These are phyloP conservation scores for Plasmodium chabaudi DNA, from an alignment of 169 alveolate genomes.

Conservation along the genomic window DNA sequence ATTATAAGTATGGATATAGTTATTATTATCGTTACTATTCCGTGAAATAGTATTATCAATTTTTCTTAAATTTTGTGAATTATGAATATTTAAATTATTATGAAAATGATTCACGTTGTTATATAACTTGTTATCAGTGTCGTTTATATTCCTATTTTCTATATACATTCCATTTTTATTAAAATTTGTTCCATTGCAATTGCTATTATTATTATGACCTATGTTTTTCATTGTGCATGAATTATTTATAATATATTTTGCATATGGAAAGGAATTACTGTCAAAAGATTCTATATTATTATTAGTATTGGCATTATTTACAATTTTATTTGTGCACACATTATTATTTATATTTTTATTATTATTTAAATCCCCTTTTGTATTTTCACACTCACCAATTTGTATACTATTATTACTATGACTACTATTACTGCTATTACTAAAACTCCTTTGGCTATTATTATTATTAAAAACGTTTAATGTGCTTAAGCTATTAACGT, in stretches of 20 bases:
- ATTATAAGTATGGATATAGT: background rate
- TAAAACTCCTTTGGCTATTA: background rate
- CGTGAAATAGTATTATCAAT: background rate
- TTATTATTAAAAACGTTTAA: background rate
- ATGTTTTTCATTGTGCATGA: background rate
- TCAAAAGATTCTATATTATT: background rate
- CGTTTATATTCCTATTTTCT: background rate
- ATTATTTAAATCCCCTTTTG: background rate
- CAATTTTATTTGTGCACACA: background rate
- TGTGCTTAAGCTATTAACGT: background rate
- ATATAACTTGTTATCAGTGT: background rate
- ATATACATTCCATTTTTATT: background rate
- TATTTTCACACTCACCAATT: background rate
- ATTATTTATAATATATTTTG: background rate
- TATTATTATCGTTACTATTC: background rate
- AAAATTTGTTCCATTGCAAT: background rate
- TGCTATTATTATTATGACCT: background rate
- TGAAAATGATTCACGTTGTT: background rate
- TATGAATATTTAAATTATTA: background rate
- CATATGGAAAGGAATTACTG: background rate
- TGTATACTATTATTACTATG: background rate
- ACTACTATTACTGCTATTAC: conserved; percentile 4
- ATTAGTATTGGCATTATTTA: background rate
- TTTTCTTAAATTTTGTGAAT: background rate
- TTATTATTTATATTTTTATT: background rate